A percentile compares a stretch with the other conserved stretches of the same genome.
These are phyloP conservation scores for Termitomyces sp. DNA, from an alignment of 768 basidiomycete genomes.

Conservation along the genomic window DNA sequence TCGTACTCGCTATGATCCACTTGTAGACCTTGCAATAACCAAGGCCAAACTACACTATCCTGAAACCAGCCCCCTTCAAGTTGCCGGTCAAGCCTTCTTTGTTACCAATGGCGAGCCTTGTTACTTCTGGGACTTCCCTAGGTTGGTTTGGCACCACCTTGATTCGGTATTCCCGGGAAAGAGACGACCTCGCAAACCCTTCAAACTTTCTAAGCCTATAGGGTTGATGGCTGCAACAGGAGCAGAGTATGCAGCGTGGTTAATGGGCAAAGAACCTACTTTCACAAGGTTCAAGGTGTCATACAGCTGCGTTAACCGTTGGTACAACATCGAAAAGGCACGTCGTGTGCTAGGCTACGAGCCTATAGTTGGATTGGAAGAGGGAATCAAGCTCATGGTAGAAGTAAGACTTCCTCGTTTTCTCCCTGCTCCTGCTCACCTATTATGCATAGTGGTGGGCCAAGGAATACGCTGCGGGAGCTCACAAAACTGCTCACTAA, in stretches of 20 bases:
- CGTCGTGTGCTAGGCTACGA: constrained; percentile 90
- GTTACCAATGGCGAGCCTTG: constrained; percentile 96
- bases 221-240: constrained; percentile 69
- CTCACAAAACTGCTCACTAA: constrained; percentile 35
- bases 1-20: constrained; percentile 79
- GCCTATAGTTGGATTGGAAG: constrained; percentile 82
- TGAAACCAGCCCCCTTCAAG: constrained; percentile 56
- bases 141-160: constrained; percentile 72
- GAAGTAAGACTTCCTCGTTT: constrained; percentile 43
- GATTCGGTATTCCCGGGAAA: constrained; percentile 55
- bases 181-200: constrained; percentile 31
- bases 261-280: constrained; percentile 74
- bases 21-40: constrained; percentile 54
- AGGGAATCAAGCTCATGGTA: constrained; percentile 77
- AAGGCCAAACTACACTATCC: constrained; percentile 40
- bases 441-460: constrained; percentile 39
- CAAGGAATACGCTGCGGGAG: constrained; percentile 32
- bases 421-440: neutral
- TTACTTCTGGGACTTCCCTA: constrained; percentile 94
- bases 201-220: constrained; percentile 54
- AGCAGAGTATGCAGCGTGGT: constrained; percentile 69
- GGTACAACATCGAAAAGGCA: constrained; percentile 94
- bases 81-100: constrained; percentile 93
- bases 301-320: constrained; percentile 74
- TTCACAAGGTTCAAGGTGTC: constrained; percentile 85